Base-by-base conservation (phyloP, 805 yeast species). In the Candida nonsorbophila region DNA sequence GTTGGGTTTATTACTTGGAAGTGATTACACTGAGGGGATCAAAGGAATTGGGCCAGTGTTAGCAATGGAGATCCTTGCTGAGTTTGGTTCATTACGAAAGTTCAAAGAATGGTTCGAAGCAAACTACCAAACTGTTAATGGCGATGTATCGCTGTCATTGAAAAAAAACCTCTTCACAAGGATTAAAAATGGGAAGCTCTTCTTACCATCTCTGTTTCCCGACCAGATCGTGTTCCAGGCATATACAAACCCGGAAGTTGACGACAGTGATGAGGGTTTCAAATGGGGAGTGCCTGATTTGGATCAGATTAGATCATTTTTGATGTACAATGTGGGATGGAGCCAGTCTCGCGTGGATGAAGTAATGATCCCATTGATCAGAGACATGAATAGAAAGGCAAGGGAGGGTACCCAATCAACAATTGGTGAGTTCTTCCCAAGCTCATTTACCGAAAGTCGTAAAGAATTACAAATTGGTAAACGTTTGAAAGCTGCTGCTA, bases 31-130 rank as follows among this genome's bases (percentile, higher is more conserved):
- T 0, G 84, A 80, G 30, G 99, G 99, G 0, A 57, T 92, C 20
- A 80, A 84, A 34, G 95, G 97, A 3, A 71, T 92, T 36, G 99
- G 99, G 1, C 96, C 96, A 0, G 97, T 92, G 1, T 69, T 80
- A 12, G 92, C 95, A 0, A 75, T 86, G 75, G 97, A 92, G 52
- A 73, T 92, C 12, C 45, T 92, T 20, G 95, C 94, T 0, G 94
- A 88, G 43, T 92, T 90, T 56, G 76, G 72, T 1, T 49, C 52
- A 15, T 50, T 76, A 18, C 29, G 44, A 14, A 29, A 46, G 19
- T 47, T 72, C 65, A 63, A 69, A 57, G 16, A 41, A 46, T 40
- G 84, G 90, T 86, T 76, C 71, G 81, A 58, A 53, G 37, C 57
- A 45, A 36, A 71, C 62, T 42, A 77, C 49, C 23, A 42, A 1